Evolutionary conservation across 148 eudicot genomes (phyloP).

Genomic region (Cornus kousa): DNA sequence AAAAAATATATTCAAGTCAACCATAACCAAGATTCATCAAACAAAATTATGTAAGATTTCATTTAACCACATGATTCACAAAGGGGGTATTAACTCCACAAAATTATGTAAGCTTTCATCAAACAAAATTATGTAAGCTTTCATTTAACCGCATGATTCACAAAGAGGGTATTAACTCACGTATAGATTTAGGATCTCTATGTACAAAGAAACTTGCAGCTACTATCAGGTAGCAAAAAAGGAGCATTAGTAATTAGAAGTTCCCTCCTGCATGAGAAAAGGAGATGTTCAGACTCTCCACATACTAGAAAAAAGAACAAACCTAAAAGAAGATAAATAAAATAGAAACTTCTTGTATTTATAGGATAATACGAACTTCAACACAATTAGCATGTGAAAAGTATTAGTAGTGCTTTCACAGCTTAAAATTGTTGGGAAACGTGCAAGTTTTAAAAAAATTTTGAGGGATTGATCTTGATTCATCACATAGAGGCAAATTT

Average conservation of each 20-base stretch:
- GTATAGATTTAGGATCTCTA: conserved; percentile 29
- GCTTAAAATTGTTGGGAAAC: too few relatives aligned
- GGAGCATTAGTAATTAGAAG: conserved; percentile 48
- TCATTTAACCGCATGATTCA: not conserved
- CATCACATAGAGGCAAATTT: too few relatives aligned
- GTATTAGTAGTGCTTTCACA: not conserved
- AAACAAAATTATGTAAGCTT: not conserved
- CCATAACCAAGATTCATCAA: not conserved
- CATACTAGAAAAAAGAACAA: not conserved
- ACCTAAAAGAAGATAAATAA: not conserved
- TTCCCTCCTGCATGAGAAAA: conserved; percentile 42
- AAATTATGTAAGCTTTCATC: not conserved
- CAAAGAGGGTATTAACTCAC: conserved; percentile 18
- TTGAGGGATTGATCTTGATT: too few relatives aligned
- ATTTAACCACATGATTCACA: not conserved
- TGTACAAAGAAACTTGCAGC: conserved; percentile 53
- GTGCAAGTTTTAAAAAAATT: too few relatives aligned
- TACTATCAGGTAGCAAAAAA: conserved; percentile 44
- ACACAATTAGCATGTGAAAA: too few relatives aligned
- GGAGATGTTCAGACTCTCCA: not conserved
- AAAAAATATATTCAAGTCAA: not conserved
- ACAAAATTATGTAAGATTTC: not conserved
- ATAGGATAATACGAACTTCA: too few relatives aligned
- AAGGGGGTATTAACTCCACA: conserved; percentile 13
- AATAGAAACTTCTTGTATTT: not conserved